Evolutionary conservation across 78 protist species (phyloP).

Genomic region (Cavenderia fasciculata): DNA sequence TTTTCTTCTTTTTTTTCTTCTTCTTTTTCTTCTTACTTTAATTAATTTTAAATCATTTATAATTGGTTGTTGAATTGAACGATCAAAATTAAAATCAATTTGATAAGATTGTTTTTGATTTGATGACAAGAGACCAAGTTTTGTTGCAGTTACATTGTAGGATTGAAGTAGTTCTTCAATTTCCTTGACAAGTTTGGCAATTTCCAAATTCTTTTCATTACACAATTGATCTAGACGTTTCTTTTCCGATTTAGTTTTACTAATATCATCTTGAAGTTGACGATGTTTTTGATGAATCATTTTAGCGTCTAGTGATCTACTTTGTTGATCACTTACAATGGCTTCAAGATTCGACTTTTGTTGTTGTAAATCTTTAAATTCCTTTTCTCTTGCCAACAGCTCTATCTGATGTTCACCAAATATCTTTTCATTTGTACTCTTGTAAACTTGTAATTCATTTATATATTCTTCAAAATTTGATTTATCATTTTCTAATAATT

Average conservation of each 20-base stretch:
- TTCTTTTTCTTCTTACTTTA: too few species aligned
- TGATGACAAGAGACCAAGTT: not conserved
- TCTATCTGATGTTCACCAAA: not conserved
- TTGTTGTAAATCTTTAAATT: not conserved
- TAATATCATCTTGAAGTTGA: conserved; percentile 28
- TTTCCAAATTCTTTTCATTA: conserved; percentile 4
- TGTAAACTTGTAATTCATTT: not conserved
- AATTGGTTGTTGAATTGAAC: not conserved
- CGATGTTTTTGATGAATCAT: conserved; percentile 4
- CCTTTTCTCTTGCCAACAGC: not conserved
- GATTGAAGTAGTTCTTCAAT: conserved; percentile 18
- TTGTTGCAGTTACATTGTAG: not conserved
- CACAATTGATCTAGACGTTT: not conserved
- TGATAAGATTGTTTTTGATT: not conserved
- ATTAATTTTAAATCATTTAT: not conserved
- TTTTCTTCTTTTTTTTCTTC: too few species aligned
- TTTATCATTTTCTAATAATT: too few species aligned
- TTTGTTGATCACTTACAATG: conserved; percentile 32
- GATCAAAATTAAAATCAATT: not conserved
- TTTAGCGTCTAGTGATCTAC: conserved; percentile 44
- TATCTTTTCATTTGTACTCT: not conserved
- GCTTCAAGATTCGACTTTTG: conserved; percentile 2
- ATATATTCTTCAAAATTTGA: too few species aligned
- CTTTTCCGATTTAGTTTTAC: conserved; percentile 4
- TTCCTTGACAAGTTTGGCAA: not conserved